Conservation (phyloP, 352 stramenopile genomes). For the Globisporangium parvum region DNA sequence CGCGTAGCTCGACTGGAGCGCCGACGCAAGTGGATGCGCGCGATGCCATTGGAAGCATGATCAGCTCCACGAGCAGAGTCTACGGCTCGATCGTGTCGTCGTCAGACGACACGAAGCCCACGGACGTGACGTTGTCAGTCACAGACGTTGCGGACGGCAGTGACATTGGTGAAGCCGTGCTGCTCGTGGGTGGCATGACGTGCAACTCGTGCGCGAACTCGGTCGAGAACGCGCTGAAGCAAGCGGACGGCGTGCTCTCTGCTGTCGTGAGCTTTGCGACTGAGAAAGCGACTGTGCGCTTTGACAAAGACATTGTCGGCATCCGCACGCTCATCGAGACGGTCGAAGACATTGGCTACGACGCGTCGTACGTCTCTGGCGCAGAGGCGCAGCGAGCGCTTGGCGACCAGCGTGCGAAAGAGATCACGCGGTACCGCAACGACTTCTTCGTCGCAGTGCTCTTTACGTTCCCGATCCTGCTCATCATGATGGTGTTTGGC, state of each 20-base stretch:
- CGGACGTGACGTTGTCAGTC: constrained; percentile 34
- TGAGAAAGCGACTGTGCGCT: constrained; percentile 75
- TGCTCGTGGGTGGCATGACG: constrained; percentile 87
- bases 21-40: background rate
- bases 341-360: constrained; percentile 88
- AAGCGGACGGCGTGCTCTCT: constrained; percentile 65
- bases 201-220: constrained; percentile 90
- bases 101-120: constrained; percentile 6
- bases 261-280: constrained; percentile 85
- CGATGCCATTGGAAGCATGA: background rate
- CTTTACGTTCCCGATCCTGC: constrained; percentile 92
- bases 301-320: constrained; percentile 67
- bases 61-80: constrained; percentile 4
- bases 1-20: background rate
- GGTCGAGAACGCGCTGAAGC: constrained; percentile 83
- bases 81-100: constrained; percentile 9
- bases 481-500: constrained; percentile 90
- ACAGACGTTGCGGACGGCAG: constrained; percentile 13
- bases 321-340: constrained; percentile 84
- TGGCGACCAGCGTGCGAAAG: constrained; percentile 73
- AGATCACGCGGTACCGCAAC: constrained; percentile 71
- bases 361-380: constrained; percentile 66
- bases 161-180: constrained; percentile 53
- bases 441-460: constrained; percentile 86
- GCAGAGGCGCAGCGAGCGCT: constrained; percentile 73